These are phyloP conservation scores for Epipyxis sp. DNA, from an alignment of 108 stramenopile genomes.

Conservation along the genomic window DNA sequence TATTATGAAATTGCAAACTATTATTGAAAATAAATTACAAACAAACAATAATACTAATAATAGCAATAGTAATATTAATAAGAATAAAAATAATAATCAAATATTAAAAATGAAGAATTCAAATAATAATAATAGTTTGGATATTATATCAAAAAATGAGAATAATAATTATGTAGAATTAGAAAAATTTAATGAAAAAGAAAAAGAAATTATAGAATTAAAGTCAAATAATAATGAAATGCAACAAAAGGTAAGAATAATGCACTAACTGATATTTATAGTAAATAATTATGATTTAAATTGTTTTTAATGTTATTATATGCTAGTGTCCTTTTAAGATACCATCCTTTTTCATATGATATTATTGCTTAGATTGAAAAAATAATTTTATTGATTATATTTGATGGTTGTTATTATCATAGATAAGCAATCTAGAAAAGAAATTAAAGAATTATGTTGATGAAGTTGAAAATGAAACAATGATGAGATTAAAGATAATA, in stretches of 20 bases:
- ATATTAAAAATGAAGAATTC: not conserved
- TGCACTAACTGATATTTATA: no score
- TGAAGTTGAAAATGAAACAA: no score
- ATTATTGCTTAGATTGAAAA: no score
- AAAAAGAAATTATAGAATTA: not conserved
- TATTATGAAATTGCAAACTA: not conserved
- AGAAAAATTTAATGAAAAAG: not conserved
- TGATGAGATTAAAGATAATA: no score
- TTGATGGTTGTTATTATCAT: no score
- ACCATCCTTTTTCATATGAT: no score
- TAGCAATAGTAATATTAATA: not conserved
- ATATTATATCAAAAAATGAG: not conserved
- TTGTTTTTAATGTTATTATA: no score
- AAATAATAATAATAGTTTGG: not conserved
- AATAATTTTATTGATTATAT: no score
- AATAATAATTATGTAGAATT: not conserved
- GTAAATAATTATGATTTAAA: no score
- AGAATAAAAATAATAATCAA: not conserved
- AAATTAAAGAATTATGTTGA: not conserved
- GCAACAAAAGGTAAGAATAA: no score
- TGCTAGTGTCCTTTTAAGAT: no score
- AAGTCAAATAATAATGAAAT: no score
- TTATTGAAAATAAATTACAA: not conserved
- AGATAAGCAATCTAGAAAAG: not conserved
- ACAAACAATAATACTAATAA: not conserved